These are phyloP conservation scores for Raffaelea ambrosiae DNA, from an alignment of 2,329 filamentous ascomycete species.

Conservation along the genomic window DNA sequence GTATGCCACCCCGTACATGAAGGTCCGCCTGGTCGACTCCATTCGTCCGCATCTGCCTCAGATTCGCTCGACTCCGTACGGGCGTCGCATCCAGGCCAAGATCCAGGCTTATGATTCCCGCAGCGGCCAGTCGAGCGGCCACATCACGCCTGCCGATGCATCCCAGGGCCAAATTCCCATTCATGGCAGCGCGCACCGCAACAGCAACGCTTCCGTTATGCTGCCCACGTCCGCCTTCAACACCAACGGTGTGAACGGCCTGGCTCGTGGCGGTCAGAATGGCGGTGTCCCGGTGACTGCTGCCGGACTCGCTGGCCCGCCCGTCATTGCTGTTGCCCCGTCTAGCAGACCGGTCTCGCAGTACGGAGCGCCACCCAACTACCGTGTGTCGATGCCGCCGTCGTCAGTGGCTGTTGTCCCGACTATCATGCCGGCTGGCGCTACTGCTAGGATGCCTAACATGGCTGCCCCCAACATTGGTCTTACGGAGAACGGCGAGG, in stretches of 20 bases:
- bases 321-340: neutral
- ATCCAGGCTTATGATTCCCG: conserved; percentile 53
- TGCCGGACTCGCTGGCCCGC: conserved; percentile 1
- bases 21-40: conserved; percentile 67
- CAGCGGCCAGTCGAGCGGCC: conserved; percentile 34
- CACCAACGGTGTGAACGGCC: conserved; percentile 21
- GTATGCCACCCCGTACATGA: conserved; percentile 65
- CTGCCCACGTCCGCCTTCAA: conserved; percentile 19
- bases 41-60: conserved; percentile 77
- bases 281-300: neutral
- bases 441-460: conserved; percentile 8
- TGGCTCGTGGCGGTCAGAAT: conserved; percentile 5
- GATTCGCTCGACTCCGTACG: conserved; percentile 87
- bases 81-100: conserved; percentile 87
- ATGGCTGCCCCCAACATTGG: conserved; percentile 12
- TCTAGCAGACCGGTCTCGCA: neutral
- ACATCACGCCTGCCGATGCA: conserved; percentile 43
- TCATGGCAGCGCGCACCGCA: conserved; percentile 32
- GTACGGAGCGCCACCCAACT: conserved; percentile 12
- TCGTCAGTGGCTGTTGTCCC: conserved; percentile 4
- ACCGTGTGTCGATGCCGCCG: conserved; percentile 7
- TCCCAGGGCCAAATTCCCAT: conserved; percentile 46
- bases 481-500: conserved; percentile 18
- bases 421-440: conserved; percentile 8
- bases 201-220: conserved; percentile 29